Evolutionary conservation across 139 green algal genomes (phyloP).

Genomic region (Monoraphidium neglectum): DNA sequence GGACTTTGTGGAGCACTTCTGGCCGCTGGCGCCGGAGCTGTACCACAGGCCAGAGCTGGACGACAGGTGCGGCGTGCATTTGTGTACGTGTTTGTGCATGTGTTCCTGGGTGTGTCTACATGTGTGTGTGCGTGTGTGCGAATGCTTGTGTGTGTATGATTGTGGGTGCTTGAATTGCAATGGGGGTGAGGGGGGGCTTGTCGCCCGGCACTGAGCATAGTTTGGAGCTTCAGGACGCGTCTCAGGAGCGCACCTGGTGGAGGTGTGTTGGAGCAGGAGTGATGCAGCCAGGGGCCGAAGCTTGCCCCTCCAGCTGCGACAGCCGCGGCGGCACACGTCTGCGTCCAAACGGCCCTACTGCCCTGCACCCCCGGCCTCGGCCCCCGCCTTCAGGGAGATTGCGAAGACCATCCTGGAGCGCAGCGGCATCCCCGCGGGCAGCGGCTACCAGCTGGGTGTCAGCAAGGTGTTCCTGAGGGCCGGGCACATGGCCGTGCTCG

Average conservation of each 20-base stretch:
- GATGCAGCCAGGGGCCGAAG: no score
- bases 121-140: not conserved
- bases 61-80: slow-evolving; percentile 17
- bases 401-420: no score
- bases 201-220: no score
- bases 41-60: slow-evolving; percentile 28
- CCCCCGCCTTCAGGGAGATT: no score
- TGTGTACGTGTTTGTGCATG: not conserved
- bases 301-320: no score
- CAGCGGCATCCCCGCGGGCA: no score
- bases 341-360: no score
- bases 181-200: not conserved
- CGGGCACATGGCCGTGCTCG: slow-evolving; percentile 94
- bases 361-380: no score
- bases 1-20: slow-evolving; percentile 22
- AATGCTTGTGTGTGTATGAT: not conserved
- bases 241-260: no score
- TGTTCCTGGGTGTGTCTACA: slow-evolving; percentile 7
- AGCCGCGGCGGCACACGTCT: no score
- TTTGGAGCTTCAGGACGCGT: no score
- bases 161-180: not conserved
- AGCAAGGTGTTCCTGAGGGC: slow-evolving; percentile 33
- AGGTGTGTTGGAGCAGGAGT: no score
- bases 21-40: slow-evolving; percentile 33
- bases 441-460: slow-evolving; percentile 17